These are phyloP conservation scores for Sphaerosporella brunnea DNA, from an alignment of 495 filamentous ascomycete species.

Conservation along the genomic window DNA sequence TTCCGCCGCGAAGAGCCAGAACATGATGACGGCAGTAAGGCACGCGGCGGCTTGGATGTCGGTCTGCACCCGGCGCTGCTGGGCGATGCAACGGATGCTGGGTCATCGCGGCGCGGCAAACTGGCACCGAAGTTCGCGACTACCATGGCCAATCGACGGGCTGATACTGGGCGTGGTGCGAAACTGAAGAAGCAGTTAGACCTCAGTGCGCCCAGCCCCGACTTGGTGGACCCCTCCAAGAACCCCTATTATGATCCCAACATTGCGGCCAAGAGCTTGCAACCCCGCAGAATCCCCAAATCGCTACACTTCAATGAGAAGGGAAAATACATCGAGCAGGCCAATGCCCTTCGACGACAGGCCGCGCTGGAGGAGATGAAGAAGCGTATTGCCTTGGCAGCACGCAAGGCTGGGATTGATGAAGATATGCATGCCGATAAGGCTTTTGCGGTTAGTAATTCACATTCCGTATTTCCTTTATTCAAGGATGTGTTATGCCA, in stretches of 20 bases:
- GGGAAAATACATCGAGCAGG: conserved; percentile 91
- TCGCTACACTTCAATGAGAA: conserved; percentile 85
- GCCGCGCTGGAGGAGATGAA: conserved; percentile 86
- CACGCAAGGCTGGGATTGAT: conserved; percentile 72
- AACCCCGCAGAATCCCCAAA: conserved; percentile 41
- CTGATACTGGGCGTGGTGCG: conserved; percentile 33
- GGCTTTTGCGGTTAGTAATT: conserved; percentile 46
- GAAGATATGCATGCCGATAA: conserved; percentile 83
- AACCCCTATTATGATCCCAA: conserved; percentile 81
- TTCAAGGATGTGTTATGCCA: conserved; percentile 2
- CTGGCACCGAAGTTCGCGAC: conserved; percentile 40
- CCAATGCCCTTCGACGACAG: conserved; percentile 67
- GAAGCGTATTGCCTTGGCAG: conserved; percentile 67
- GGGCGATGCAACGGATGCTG: conserved; percentile 50
- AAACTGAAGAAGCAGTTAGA: conserved; percentile 48
- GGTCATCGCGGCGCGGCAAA: conserved; percentile 36
- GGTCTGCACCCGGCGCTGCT: conserved; percentile 76
- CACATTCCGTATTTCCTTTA: background rate
- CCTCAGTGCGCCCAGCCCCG: conserved; percentile 47
- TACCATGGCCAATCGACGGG: conserved; percentile 40
- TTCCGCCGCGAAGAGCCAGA: conserved; percentile 22
- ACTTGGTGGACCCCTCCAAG: conserved; percentile 39
- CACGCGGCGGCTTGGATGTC: conserved; percentile 65
- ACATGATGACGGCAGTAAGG: conserved; percentile 25
- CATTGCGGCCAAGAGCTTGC: conserved; percentile 43